These are phyloP conservation scores for Neoboletus brunneissimus DNA, from an alignment of 768 basidiomycete genomes.

Conservation along the genomic window DNA sequence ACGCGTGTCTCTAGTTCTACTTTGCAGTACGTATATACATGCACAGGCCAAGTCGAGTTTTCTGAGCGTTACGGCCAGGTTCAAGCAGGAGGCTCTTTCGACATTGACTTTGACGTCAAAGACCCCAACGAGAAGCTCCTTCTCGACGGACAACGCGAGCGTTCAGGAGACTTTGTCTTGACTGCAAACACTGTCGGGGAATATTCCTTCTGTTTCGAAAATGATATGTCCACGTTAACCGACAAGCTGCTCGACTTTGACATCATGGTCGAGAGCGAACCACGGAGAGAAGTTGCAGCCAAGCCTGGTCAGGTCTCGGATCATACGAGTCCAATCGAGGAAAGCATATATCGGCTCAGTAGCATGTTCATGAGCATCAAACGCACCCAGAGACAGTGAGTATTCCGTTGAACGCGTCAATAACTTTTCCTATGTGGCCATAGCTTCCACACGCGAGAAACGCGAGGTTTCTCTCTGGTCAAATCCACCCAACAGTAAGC, in stretches of 20 bases:
- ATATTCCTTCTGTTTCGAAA: constrained; percentile 96
- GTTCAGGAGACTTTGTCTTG: constrained; percentile 95
- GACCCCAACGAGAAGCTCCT: constrained; percentile 88
- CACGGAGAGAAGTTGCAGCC: constrained; percentile 82
- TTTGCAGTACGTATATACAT: constrained; percentile 71
- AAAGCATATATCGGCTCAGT: constrained; percentile 90
- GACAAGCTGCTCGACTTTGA: constrained; percentile 94
- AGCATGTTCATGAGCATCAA: constrained; percentile 87
- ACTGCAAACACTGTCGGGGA: constrained; percentile 91
- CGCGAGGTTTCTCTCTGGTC: constrained; percentile 90
- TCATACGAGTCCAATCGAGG: constrained; percentile 91
- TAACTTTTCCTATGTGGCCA: constrained; percentile 1
- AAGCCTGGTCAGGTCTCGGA: constrained; percentile 87
- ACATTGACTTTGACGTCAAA: constrained; percentile 90
- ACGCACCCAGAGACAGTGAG: constrained; percentile 91
- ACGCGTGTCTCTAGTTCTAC: constrained; percentile 66
- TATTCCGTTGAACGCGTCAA: constrained; percentile 11
- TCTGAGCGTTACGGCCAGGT: constrained; percentile 48
- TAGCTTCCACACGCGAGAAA: constrained; percentile 93
- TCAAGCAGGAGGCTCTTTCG: constrained; percentile 96
- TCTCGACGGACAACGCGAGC: constrained; percentile 84
- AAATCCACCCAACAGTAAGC: constrained; percentile 82
- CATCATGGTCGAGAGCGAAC: constrained; percentile 99
- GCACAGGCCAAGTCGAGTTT: neutral
- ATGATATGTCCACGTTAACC: constrained; percentile 92